Base-by-base conservation (phyloP, 768 basidiomycete genomes). In the Leccinum rimulosum region DNA sequence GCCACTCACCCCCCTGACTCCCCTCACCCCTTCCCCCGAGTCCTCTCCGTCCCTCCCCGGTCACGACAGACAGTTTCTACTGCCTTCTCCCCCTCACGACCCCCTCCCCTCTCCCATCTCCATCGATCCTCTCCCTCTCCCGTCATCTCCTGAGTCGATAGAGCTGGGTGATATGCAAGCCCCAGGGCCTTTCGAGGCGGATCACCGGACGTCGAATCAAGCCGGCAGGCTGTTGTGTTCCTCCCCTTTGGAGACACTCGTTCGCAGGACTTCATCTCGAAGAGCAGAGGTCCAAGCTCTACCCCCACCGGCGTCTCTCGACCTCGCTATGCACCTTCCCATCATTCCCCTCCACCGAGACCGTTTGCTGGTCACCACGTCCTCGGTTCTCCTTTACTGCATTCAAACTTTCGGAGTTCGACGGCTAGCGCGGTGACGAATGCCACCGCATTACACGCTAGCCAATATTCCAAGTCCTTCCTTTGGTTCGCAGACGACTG, bases 231-330 rank as follows among this genome's bases (percentile, higher is more conserved):
- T 80, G 19, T 65, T 75, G 54, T 67, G 71, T 58, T 72, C 79
- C 22, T 89, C 88, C 2, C 87, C 87, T 7, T 76, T 88, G 43
- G 81, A 84, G 43, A 75, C 80, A 3, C 80, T 89, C 51, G 82
- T 81, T 56, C 79, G 81, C 58, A 74, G 75, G 56, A 79, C 84
- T 8, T 86, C 87, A 27, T 75, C 75, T 63, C 59, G 57, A 38
- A 61, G 30, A 33, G n/a, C 49, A 45, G 62, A 52, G 49, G 48
- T 8, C 25, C 47, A 22, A 48, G 11, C 7, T 9, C 36, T 61
- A 30, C 36, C 62, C 30, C 57, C 64, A n/a, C 43, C n/a, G n/a
- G n/a, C 58, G 27, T 49, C 62, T 43, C 60, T 52, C 61, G 56
- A 22, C 58, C 65, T 57, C 60, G 38, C 43, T 38, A 52, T 48